Evolutionary conservation across 2,329 filamentous ascomycete species (phyloP).

Genomic region (Beauveria caledonica): DNA sequence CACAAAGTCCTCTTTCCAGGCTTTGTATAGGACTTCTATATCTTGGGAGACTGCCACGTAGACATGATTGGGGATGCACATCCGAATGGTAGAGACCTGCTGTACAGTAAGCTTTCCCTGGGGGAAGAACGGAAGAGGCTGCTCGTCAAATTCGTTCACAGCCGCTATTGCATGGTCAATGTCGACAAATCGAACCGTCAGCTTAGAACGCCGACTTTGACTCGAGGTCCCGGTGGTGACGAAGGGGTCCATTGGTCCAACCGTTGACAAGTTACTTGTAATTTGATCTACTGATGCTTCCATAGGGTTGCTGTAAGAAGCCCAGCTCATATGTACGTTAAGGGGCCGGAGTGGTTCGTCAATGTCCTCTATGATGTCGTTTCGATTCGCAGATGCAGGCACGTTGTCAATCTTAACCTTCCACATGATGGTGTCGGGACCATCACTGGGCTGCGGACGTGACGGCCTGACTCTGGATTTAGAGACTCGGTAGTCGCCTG

Average conservation of each 20-base stretch:
- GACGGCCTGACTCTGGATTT: background rate
- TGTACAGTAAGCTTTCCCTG: conserved; percentile 8
- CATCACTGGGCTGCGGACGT: background rate
- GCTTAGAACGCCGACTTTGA: conserved; percentile 1
- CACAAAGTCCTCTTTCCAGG: background rate
- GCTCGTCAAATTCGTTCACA: background rate
- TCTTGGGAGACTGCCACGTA: conserved; percentile 3
- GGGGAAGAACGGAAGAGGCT: background rate
- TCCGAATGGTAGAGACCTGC: background rate
- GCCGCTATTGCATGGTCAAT: background rate
- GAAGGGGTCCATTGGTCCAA: conserved; percentile 2
- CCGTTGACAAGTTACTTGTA: background rate
- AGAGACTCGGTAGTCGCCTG: background rate
- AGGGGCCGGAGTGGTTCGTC: background rate
- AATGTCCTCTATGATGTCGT: background rate
- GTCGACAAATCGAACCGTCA: conserved; percentile 1
- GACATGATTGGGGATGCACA: background rate
- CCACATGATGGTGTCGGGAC: background rate
- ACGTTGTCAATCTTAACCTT: background rate
- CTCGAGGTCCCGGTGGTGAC: background rate
- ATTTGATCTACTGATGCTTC: background rate
- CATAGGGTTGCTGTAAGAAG: background rate
- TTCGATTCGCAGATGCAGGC: background rate
- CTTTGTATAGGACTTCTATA: background rate
- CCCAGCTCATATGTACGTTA: background rate